These are phyloP conservation scores for Trichoderma asperellum DNA, from an alignment of 2,329 filamentous ascomycete species.

Conservation along the genomic window DNA sequence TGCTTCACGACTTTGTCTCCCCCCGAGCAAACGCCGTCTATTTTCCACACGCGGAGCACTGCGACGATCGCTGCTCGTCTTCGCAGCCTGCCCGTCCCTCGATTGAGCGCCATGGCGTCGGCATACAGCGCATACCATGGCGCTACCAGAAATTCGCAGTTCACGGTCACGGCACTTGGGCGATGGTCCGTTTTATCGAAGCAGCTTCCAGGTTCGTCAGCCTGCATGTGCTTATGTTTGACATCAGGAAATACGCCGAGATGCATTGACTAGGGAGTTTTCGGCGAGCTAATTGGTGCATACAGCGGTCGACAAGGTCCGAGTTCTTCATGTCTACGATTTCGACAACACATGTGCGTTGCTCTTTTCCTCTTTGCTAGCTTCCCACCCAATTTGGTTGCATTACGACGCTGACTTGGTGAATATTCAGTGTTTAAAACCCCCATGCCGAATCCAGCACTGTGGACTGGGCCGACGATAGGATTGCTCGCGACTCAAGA, in stretches of 20 bases:
- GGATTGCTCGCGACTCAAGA: constrained; percentile 77
- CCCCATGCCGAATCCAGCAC: constrained; percentile 81
- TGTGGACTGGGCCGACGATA: constrained; percentile 82
- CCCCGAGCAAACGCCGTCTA: background rate
- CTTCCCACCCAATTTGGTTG: background rate
- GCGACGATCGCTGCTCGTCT: background rate
- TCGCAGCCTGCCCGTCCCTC: constrained; percentile 4
- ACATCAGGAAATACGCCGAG: background rate
- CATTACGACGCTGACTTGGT: constrained; percentile 26
- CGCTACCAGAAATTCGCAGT: constrained; percentile 39
- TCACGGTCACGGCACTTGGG: constrained; percentile 74
- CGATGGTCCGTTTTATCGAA: constrained; percentile 82
- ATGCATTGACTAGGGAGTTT: background rate
- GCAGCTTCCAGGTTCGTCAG: constrained; percentile 65
- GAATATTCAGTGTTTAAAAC: constrained; percentile 79
- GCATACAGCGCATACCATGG: constrained; percentile 46
- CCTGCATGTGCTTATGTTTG: constrained; percentile 15
- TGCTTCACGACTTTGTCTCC: constrained; percentile 16
- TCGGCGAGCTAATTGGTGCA: constrained; percentile 1
- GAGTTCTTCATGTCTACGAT: constrained; percentile 88
- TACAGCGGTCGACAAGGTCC: constrained; percentile 68
- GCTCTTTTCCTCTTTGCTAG: constrained; percentile 6
- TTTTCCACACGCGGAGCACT: background rate
- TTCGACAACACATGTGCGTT: constrained; percentile 90
- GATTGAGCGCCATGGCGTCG: constrained; percentile 45